Conservation (phyloP, 228 moss, liverwort and hornwort genomes). For the Sphagnum fallax region DNA sequence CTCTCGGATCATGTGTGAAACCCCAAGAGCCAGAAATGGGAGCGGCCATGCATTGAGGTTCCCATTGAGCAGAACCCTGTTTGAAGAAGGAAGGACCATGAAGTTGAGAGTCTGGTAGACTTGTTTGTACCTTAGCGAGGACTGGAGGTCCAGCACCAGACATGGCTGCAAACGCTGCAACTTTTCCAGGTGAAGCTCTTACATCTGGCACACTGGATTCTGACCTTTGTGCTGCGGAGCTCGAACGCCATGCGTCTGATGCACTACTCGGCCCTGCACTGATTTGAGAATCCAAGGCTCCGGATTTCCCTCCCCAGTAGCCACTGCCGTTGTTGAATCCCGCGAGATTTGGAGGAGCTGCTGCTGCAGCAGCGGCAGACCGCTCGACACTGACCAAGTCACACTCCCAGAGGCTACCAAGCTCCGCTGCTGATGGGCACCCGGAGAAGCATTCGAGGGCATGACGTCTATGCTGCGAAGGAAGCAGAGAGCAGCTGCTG, state of each 20-base stretch:
- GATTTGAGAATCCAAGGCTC: not conserved
- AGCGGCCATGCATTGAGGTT: not conserved
- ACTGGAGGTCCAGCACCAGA: constrained; percentile 17
- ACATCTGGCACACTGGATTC: not conserved
- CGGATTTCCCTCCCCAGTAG: not conserved
- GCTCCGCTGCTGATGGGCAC: constrained; percentile 7
- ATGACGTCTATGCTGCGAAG: constrained; percentile 4
- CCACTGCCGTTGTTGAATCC: not conserved
- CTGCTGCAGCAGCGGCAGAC: not conserved
- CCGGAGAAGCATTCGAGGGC: constrained; percentile 6
- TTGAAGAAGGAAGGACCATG: no score
- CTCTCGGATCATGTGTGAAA: not conserved
- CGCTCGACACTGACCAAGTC: not conserved
- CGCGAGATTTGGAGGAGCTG: not conserved
- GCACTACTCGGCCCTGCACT: not conserved
- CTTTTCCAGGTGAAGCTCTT: not conserved
- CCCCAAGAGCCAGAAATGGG: not conserved
- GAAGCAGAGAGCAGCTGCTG: not conserved
- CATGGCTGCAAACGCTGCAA: not conserved
- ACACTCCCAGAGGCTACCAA: constrained; percentile 6
- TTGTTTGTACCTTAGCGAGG: constrained; percentile 18
- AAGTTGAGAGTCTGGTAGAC: not conserved
- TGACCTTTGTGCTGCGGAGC: not conserved
- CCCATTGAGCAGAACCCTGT: no score
- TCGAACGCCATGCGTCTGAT: not conserved